Evolutionary conservation across 805 yeast species (phyloP).

Genomic region (Sungouiozyma intestinalis): DNA sequence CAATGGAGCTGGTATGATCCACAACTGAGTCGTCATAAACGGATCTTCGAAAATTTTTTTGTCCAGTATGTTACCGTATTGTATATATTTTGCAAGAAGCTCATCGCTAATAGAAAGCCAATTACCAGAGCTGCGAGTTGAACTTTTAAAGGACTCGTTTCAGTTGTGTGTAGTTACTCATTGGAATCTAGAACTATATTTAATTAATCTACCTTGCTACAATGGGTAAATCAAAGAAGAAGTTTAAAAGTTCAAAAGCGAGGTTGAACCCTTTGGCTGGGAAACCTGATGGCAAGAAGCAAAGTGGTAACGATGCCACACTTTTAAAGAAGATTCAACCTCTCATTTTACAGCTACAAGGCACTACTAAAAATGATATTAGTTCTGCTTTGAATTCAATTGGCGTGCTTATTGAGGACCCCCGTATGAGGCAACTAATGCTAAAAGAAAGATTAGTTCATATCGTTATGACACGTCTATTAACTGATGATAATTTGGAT

Average conservation of each 20-base stretch:
- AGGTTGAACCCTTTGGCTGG: slow-evolving; percentile 29
- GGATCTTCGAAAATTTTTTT: not conserved
- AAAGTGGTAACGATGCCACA: slow-evolving; percentile 36
- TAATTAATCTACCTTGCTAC: not conserved
- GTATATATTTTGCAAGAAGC: not conserved
- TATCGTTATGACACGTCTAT: slow-evolving; percentile 48
- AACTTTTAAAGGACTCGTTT: too few relatives aligned
- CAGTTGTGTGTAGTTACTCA: not conserved
- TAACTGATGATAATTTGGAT: slow-evolving; percentile 62
- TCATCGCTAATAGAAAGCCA: not conserved
- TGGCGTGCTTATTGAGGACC: slow-evolving; percentile 60
- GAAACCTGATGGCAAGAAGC: slow-evolving; percentile 24
- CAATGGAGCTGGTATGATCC: too few relatives aligned
- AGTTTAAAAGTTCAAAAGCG: slow-evolving; percentile 40
- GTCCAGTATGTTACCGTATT: not conserved
- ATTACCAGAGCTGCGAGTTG: too few relatives aligned
- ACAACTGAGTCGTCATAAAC: not conserved
- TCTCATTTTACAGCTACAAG: slow-evolving; percentile 50
- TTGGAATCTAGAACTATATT: not conserved
- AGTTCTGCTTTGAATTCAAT: slow-evolving; percentile 70
- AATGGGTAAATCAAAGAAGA: slow-evolving; percentile 73
- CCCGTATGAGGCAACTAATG: slow-evolving; percentile 47
- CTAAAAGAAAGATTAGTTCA: slow-evolving; percentile 65
- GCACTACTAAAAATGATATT: slow-evolving; percentile 59
- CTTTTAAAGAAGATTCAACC: slow-evolving; percentile 55